phyloP scores from a whole-genome alignment of 805 yeast species.

The Candida koratica region DNA sequence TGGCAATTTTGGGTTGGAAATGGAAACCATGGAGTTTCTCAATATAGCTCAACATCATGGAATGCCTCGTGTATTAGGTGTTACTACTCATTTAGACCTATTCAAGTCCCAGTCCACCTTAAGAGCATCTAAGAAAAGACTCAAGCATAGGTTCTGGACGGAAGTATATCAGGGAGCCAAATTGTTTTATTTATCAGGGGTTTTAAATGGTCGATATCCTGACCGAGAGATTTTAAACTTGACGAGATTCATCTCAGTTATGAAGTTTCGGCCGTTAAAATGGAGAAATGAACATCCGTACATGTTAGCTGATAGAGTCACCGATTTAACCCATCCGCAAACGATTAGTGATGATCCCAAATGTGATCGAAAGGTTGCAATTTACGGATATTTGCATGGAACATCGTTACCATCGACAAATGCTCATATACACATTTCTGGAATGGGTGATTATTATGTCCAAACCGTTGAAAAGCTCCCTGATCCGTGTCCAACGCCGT shows the following conservation, averaged over 20 bases:
- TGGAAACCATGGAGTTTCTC: conserved; percentile 99
- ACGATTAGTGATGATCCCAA: conserved; percentile 73
- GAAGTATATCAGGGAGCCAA: conserved; percentile 99
- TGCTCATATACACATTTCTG: conserved; percentile 88
- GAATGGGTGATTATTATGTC: conserved; percentile 85
- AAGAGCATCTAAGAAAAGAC: conserved; percentile 84
- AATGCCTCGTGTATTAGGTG: conserved; percentile 95
- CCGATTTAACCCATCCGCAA: conserved; percentile 92
- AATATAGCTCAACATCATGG: conserved; percentile 98
- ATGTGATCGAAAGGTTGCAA: conserved; percentile 81
- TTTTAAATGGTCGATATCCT: conserved; percentile 94
- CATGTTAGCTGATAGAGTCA: conserved; percentile 81
- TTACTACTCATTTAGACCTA: conserved; percentile 91
- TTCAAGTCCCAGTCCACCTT: conserved; percentile 87
- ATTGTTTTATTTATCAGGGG: conserved; percentile 89
- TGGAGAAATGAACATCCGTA: conserved; percentile 99
- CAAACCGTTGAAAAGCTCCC: conserved; percentile 82
- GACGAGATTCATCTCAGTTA: conserved; percentile 88
- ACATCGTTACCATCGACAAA: conserved; percentile 68
- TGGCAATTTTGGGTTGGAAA: conserved; percentile 96
- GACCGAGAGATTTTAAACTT: conserved; percentile 92
- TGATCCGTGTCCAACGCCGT: conserved; percentile 99
- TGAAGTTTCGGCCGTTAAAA: conserved; percentile 98
- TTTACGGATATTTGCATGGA: conserved; percentile 94
- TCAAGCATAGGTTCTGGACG: conserved; percentile 96